These are phyloP conservation scores for Dictyostelium brefeldianum DNA, from an alignment of 78 protist genomes.

Conservation along the genomic window DNA sequence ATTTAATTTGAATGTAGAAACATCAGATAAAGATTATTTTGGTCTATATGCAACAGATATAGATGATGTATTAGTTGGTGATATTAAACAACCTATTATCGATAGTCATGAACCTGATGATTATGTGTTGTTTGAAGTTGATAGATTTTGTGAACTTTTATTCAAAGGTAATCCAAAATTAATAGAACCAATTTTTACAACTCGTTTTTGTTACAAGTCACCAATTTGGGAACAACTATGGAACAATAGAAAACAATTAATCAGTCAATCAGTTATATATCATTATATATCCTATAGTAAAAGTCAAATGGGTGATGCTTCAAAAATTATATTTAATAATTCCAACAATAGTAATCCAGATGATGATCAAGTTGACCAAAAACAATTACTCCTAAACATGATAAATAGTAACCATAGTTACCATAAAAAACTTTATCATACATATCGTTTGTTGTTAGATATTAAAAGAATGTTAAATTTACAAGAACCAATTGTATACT, in stretches of 20 bases:
- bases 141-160: conserved; percentile 31
- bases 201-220: conserved; percentile 23
- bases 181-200: conserved; percentile 53
- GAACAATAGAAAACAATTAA: not conserved
- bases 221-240: conserved; percentile 11
- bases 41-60: conserved; percentile 51
- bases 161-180: conserved; percentile 75
- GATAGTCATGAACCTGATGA: conserved; percentile 71
- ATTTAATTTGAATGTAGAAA: conserved; percentile 77
- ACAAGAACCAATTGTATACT: conserved; percentile 27
- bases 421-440: conserved; percentile 61
- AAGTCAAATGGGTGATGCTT: conserved; percentile 57
- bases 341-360: not conserved
- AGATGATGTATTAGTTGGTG: conserved; percentile 16
- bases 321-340: not conserved
- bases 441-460: conserved; percentile 37
- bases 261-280: conserved; percentile 32
- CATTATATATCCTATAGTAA: conserved; percentile 61
- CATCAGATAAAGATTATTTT: conserved; percentile 69
- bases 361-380: not conserved
- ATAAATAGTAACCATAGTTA: conserved; percentile 55
- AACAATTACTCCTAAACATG: not conserved
- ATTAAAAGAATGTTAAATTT: conserved; percentile 43
- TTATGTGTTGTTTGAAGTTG: conserved; percentile 49
- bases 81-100: not conserved